Evolutionary conservation across 306 rosid species (phyloP).

Genomic region (Amphicarpaea edgeworthii): DNA sequence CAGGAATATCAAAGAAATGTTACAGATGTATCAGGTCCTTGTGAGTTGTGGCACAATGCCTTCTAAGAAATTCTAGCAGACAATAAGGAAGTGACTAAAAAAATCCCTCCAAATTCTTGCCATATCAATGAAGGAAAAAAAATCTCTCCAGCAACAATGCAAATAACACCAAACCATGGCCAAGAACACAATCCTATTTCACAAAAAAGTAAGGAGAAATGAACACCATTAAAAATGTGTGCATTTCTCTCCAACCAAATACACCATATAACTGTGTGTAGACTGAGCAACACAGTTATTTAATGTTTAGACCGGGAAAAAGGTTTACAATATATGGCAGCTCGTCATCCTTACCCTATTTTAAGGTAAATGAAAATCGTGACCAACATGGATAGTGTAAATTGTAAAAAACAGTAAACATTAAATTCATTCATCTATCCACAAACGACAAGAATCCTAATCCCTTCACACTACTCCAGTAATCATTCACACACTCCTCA

Average conservation of each 20-base stretch:
- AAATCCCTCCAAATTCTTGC: background rate
- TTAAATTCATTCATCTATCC: background rate
- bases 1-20: conserved; percentile 27
- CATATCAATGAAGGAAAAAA: background rate
- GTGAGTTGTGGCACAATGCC: conserved; percentile 15
- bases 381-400: too few relatives aligned
- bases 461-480: background rate
- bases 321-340: background rate
- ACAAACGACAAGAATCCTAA: background rate
- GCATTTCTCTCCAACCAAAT: background rate
- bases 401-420: too few relatives aligned
- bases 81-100: background rate
- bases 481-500: conserved; percentile 23
- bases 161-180: conserved; percentile 12
- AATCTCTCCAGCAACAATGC: conserved; percentile 6
- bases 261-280: background rate
- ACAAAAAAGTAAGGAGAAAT: background rate
- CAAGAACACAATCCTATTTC: conserved; percentile 9
- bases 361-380: too few relatives aligned
- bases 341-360: too few relatives aligned
- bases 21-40: conserved; percentile 4
- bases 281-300: background rate
- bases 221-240: background rate
- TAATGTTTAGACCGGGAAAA: background rate
- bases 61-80: background rate